Evolutionary conservation across 805 yeast genomes (phyloP), one percentile per base, ranked within the genome.

Genomic region (Candida hispaniensis): DNA sequence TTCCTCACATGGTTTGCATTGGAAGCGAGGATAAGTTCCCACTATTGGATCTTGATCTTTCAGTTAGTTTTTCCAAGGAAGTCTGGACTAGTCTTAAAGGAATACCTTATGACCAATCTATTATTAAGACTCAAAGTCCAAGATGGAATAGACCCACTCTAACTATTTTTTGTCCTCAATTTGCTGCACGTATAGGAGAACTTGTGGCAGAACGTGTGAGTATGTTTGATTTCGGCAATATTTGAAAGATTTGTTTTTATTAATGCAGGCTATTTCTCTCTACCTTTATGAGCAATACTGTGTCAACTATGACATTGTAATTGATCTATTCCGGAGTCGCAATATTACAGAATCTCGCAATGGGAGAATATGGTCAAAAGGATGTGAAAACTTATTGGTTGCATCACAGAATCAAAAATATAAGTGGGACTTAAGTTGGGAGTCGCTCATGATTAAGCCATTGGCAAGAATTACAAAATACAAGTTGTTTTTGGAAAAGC

Each of bases 161-260:
- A 4, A 34, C 38, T 2, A 26, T 30, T 2, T 26, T 26, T 3
- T 34, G 30, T 4, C 30, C 38, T 3, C 26, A 14, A 25, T 25
- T 34, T 34, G 38, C 38, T 7, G 30, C 30, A 15, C 14, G 30
- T 14, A 34, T 34, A 19, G 26, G 38, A 15, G 18, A 34, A 20
- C 38, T 34, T 26, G 38, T 34, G 3, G 38, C 38, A 10, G 30
- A 34, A 10, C 25, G 24, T 14, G 34, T 30, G 34, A 21, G 34
- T 30, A 6, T 6, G 6, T 21, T 21, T 21, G 5, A n/a, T 9
- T 21, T 21, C n/a, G n/a, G n/a, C n/a, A n/a, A n/a, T n/a, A n/a
- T n/a, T n/a, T n/a, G n/a, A n/a, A n/a, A n/a, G n/a, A n/a, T n/a
- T n/a, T n/a, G n/a, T 2, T 23, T 4, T 6, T 30, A 30, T 20